Evolutionary conservation across 2,329 filamentous ascomycete genomes (phyloP), one percentile per base, ranked within the genome.

Genomic region (Fusarium albidum): DNA sequence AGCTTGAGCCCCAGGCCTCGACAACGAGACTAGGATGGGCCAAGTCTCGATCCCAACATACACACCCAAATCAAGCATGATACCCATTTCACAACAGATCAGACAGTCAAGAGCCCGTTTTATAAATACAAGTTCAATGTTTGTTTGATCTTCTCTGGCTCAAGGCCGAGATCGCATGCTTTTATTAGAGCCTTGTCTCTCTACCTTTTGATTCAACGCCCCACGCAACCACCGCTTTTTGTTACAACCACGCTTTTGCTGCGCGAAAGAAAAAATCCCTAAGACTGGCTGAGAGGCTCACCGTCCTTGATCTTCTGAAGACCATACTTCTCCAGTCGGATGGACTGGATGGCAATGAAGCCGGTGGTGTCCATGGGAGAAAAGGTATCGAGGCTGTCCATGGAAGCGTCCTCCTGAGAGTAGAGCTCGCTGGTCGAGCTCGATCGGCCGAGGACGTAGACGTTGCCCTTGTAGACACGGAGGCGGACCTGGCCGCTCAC

Each of bases 291-390:
- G 7, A 67, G 63, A 32, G 63, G 64, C 26, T 61, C 17, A 9
- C 55, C 58, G 15, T 56, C n/a, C 38, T 58, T 38, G 46, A 61
- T 59, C 58, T 61, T 59, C 6, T 12, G 18, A 17, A 25, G 42
- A 29, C 55, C 55, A 26, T 61, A 56, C 61, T 69, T 85, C 74
- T 84, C 77, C 37, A 87, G 75, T 32, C 82, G 79, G 60, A 88
- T 88, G 57, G 83, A 83, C 68, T 92, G 81, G 65, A 91, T 86
- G 49, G 80, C 80, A 69, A 92, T 84, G 68, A 86, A 85, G 21
- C 79, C 79, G 29, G 64, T 64, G 14, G 77, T 78, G 43, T 79
- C 76, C 49, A 67, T 61, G 38, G 74, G 75, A 45, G 57, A 66
- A 69, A 79, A 79, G 17, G 69, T 71, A 17, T 74, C 71, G 18